Conservation (phyloP, 78 protist species). For the Tieghemostelium lacteum region DNA sequence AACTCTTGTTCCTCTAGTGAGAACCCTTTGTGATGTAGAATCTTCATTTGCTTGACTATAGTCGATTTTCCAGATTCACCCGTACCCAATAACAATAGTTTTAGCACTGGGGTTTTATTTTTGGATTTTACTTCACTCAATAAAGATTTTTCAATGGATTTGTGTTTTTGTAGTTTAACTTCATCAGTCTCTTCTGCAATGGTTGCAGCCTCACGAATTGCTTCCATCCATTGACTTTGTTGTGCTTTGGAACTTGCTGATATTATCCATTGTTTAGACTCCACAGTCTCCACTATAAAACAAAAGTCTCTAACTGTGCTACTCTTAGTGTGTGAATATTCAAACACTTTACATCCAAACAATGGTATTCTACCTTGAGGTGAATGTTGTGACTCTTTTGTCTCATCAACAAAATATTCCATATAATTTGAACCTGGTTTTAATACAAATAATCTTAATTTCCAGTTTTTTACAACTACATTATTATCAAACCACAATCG, state of each 20-base stretch:
- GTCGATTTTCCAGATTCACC: conserved; percentile 89
- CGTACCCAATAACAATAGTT: conserved; percentile 45
- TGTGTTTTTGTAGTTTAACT: conserved; percentile 20
- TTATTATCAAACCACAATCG: neutral
- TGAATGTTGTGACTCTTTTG: conserved; percentile 24
- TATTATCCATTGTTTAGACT: conserved; percentile 40
- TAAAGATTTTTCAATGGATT: conserved; percentile 23
- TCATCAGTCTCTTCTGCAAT: conserved; percentile 37
- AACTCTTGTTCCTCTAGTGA: conserved; percentile 48
- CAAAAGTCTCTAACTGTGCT: conserved; percentile 55
- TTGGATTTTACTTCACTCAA: conserved; percentile 8
- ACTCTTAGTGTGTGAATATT: conserved; percentile 10
- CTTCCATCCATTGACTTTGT: conserved; percentile 35
- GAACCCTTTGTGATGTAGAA: conserved; percentile 90
- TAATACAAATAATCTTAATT: conserved; percentile 65
- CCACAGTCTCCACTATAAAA: conserved; percentile 26
- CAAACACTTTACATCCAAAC: conserved; percentile 37
- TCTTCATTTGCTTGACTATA: conserved; percentile 91
- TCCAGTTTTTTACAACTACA: conserved; percentile 69
- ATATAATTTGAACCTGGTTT: conserved; percentile 46
- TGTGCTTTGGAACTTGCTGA: conserved; percentile 62
- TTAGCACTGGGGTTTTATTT: conserved; percentile 5
- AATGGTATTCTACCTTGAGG: conserved; percentile 73
- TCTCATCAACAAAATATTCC: conserved; percentile 74
- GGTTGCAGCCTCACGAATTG: conserved; percentile 23